These are phyloP conservation scores for Agroathelia rolfsii DNA, from an alignment of 1,284 basidiomycete species.

Conservation along the genomic window DNA sequence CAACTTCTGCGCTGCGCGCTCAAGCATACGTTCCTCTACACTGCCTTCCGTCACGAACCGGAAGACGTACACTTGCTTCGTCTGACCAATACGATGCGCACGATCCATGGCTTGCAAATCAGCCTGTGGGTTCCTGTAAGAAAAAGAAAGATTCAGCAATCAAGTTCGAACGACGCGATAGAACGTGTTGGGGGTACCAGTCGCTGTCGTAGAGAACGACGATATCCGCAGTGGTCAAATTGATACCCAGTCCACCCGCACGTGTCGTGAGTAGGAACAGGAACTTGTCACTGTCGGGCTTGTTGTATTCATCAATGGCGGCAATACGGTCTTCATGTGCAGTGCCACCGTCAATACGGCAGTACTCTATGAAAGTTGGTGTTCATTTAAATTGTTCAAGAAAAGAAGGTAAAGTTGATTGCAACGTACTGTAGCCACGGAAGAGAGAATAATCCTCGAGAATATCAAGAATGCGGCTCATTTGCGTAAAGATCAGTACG, in stretches of 20 bases:
- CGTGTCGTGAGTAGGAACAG: slow-evolving; percentile 95
- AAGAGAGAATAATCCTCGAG: slow-evolving; percentile 93
- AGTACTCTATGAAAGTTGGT: slow-evolving; percentile 64
- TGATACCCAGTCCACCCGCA: slow-evolving; percentile 97
- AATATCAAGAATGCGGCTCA: slow-evolving; percentile 99
- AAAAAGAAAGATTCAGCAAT: slow-evolving; percentile 12
- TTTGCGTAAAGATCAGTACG: slow-evolving; percentile 98
- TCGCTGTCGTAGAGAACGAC: slow-evolving; percentile 94
- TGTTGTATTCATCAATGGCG: slow-evolving; percentile 96
- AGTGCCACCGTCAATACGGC: slow-evolving; percentile 93
- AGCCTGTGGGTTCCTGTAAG: slow-evolving; percentile 92
- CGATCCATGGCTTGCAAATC: slow-evolving; percentile 99
- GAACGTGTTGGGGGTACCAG: slow-evolving; percentile 16
- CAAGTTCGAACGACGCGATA: too few relatives aligned
- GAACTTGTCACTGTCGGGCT: slow-evolving; percentile 89
- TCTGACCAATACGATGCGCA: slow-evolving; percentile 94
- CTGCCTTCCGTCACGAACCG: slow-evolving; percentile 98
- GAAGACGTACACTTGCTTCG: slow-evolving; percentile 97
- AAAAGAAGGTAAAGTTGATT: too few relatives aligned
- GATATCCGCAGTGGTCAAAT: slow-evolving; percentile 95
- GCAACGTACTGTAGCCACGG: slow-evolving; percentile 84
- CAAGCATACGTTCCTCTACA: slow-evolving; percentile 97
- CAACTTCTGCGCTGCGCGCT: slow-evolving; percentile 95
- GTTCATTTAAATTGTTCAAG: too few relatives aligned
- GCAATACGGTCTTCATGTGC: slow-evolving; percentile 87